Percentiles rank a stretch among this genome's conserved stretches.
Evolutionary conservation across 148 eudicot species (phyloP).

Genomic region (Pouteria glomerata): DNA sequence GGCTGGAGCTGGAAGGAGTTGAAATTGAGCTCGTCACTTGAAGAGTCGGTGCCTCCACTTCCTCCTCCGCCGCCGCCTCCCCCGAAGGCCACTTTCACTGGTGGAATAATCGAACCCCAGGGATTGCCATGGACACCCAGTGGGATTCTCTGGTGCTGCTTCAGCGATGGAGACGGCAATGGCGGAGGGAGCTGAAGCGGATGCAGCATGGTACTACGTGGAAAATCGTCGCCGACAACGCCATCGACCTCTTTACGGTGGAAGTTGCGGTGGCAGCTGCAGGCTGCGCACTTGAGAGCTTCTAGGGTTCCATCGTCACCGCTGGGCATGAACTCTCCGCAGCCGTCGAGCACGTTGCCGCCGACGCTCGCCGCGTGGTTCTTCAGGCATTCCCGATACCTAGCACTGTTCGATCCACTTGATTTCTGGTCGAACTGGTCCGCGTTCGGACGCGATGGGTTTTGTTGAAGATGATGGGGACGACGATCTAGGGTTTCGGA

Average conservation of each 20-base stretch:
- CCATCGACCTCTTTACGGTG: constrained; percentile 26
- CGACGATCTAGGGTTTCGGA: constrained; percentile 19
- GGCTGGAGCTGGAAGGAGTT: background rate
- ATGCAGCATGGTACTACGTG: constrained; percentile 14
- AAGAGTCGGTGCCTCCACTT: constrained; percentile 37
- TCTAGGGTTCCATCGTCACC: constrained; percentile 36
- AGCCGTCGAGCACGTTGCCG: constrained; percentile 47
- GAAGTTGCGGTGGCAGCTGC: constrained; percentile 53
- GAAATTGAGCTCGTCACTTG: constrained; percentile 45
- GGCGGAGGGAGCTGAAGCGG: constrained; percentile 43
- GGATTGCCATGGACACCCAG: background rate
- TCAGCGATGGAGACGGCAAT: constrained; percentile 22
- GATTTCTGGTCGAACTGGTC: constrained; percentile 10
- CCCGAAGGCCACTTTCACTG: constrained; percentile 28
- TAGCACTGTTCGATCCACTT: constrained; percentile 7
- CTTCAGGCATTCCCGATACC: constrained; percentile 41
- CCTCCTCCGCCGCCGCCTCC: constrained; percentile 16
- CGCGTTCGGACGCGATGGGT: background rate
- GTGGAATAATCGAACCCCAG: constrained; percentile 25
- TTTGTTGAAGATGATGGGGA: background rate
- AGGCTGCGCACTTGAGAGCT: constrained; percentile 45
- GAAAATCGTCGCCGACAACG: background rate
- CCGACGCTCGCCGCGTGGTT: constrained; percentile 53
- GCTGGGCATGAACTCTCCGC: constrained; percentile 51
- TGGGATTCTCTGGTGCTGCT: constrained; percentile 1